A percentile compares a stretch with the other conserved stretches of the same genome.
Evolutionary conservation across 1,284 basidiomycete species (phyloP).

Genomic region (Boletus sp.): DNA sequence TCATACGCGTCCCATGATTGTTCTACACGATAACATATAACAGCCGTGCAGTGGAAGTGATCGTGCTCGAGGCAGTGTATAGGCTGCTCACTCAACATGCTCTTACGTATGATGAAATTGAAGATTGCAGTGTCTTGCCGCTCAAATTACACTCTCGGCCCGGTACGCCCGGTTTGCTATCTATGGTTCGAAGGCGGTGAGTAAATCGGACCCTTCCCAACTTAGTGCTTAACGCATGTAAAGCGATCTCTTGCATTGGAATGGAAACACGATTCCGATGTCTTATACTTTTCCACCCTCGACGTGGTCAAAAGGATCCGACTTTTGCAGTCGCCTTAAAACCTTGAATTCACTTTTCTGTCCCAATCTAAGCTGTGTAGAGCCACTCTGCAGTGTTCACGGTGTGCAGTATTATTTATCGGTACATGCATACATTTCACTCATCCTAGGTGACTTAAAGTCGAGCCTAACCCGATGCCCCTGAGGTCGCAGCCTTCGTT

Average conservation of each 20-base stretch:
- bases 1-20: background rate
- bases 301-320: slow-evolving; percentile 18
- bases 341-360: slow-evolving; percentile 46
- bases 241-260: slow-evolving; percentile 29
- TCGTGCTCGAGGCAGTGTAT: slow-evolving; percentile 43
- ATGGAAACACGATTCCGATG: slow-evolving; percentile 25
- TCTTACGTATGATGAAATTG: slow-evolving; percentile 40
- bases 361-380: slow-evolving; percentile 48
- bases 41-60: slow-evolving; percentile 40
- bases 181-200: slow-evolving; percentile 36
- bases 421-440: slow-evolving; percentile 18
- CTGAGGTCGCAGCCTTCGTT: slow-evolving; percentile 24
- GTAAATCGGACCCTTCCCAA: slow-evolving; percentile 3
- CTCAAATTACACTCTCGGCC: slow-evolving; percentile 30
- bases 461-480: slow-evolving; percentile 33
- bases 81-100: slow-evolving; percentile 36
- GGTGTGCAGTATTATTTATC: slow-evolving; percentile 30
- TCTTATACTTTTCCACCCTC: slow-evolving; percentile 15
- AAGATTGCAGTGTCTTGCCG: slow-evolving; percentile 41
- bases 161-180: slow-evolving; percentile 31
- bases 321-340: slow-evolving; percentile 32
- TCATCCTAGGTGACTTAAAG: slow-evolving; percentile 25
- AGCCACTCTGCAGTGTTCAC: slow-evolving; percentile 50
- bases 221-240: slow-evolving; percentile 1
- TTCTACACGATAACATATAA: slow-evolving; percentile 15